phyloP scores from a whole-genome alignment of 257 asterid species.

The Scutellaria minor region DNA sequence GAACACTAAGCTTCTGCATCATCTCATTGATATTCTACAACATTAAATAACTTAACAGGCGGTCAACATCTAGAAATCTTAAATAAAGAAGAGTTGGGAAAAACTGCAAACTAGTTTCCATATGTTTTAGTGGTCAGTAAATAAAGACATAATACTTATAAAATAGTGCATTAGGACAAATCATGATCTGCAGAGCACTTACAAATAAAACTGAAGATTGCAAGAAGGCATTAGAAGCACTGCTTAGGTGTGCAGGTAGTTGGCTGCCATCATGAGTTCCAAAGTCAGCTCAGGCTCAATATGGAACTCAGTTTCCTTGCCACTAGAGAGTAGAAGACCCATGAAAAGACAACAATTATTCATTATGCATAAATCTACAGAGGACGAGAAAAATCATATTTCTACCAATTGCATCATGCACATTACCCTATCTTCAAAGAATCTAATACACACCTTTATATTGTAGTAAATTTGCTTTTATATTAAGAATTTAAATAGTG shows the following conservation, averaged over 20 bases:
- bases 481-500: not conserved
- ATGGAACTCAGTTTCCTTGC: constrained; percentile 85
- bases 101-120: not conserved
- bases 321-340: constrained; percentile 52
- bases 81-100: not conserved
- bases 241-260: constrained; percentile 76
- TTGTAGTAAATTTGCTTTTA: not conserved
- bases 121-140: not conserved
- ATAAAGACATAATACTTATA: not conserved
- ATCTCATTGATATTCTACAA: constrained; percentile 24
- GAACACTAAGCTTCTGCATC: constrained; percentile 33
- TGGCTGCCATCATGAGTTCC: constrained; percentile 97
- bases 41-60: not conserved
- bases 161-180: not conserved
- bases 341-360: constrained; percentile 8
- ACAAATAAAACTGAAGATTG: constrained; percentile 36
- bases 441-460: not conserved
- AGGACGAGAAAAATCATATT: not conserved
- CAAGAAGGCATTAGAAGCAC: constrained; percentile 31
- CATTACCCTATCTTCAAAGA: constrained; percentile 8
- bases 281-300: constrained; percentile 90
- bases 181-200: constrained; percentile 27
- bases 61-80: not conserved
- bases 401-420: constrained; percentile 1
- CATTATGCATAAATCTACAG: constrained; percentile 25